Percentiles rank a stretch among this genome's conserved stretches.
phyloP scores from a whole-genome alignment of 2,329 filamentous ascomycete genomes.

The Lithohypha guttulata region DNA sequence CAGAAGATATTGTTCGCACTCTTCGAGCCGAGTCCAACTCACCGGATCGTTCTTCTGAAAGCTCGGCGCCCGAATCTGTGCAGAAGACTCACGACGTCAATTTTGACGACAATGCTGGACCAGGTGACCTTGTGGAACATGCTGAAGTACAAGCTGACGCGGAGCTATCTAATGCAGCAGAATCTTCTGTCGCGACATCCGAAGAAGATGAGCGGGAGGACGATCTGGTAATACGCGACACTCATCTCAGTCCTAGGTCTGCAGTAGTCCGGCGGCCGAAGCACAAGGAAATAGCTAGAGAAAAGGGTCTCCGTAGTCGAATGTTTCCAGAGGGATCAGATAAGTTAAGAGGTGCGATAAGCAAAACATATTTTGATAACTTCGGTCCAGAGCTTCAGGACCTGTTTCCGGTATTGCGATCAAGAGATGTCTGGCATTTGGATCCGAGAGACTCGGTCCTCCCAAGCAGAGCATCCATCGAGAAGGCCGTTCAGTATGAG shows the following conservation, averaged over 20 bases:
- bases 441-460: constrained; percentile 37
- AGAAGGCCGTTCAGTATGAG: constrained; percentile 15
- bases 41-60: constrained; percentile 1
- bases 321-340: constrained; percentile 3
- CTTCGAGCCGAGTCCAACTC: constrained; percentile 13
- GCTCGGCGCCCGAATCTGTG: background rate
- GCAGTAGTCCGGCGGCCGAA: background rate
- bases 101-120: background rate
- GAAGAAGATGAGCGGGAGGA: background rate
- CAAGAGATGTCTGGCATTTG: constrained; percentile 40
- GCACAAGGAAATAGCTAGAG: background rate
- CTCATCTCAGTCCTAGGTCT: no score
- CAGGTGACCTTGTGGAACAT: background rate
- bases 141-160: background rate
- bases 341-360: background rate
- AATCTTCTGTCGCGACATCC: background rate
- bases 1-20: constrained; percentile 16
- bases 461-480: constrained; percentile 35
- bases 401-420: constrained; percentile 36
- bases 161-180: background rate
- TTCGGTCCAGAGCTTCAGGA: constrained; percentile 44
- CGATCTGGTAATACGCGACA: background rate
- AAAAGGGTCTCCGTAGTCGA: constrained; percentile 4
- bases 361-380: background rate
- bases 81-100: background rate